phyloP scores from a whole-genome alignment of 495 filamentous ascomycete genomes.

The Neurospora cerealis region DNA sequence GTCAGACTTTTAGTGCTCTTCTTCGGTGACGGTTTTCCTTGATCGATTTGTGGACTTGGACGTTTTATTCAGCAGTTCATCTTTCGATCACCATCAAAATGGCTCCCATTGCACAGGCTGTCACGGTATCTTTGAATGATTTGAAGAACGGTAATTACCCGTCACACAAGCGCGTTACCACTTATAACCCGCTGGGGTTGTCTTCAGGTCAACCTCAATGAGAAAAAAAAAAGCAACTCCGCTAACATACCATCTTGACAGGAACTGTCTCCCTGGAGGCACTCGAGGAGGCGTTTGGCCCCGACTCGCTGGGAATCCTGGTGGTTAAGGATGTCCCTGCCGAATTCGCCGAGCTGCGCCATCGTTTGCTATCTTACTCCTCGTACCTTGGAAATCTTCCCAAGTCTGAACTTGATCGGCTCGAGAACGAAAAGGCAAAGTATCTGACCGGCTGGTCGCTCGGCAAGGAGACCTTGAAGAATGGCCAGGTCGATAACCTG shows the following conservation, averaged over 20 bases:
- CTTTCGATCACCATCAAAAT: slow-evolving; percentile 15
- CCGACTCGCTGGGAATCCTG: slow-evolving; percentile 84
- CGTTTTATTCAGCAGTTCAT: background rate
- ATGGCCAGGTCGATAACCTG: slow-evolving; percentile 78
- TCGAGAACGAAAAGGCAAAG: slow-evolving; percentile 54
- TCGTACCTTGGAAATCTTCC: slow-evolving; percentile 84
- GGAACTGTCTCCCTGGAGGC: slow-evolving; percentile 62
- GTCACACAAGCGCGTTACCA: background rate
- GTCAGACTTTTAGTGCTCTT: background rate
- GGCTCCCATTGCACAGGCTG: slow-evolving; percentile 35
- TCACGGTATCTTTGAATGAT: slow-evolving; percentile 42
- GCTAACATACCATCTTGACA: background rate
- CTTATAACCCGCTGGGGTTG: background rate
- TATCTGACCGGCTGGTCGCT: slow-evolving; percentile 67
- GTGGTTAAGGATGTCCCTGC: slow-evolving; percentile 74
- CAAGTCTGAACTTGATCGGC: slow-evolving; percentile 57
- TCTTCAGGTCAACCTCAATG: background rate
- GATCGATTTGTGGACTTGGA: background rate
- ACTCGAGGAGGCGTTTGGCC: slow-evolving; percentile 81
- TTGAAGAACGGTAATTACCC: slow-evolving; percentile 36
- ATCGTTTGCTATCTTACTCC: slow-evolving; percentile 69
- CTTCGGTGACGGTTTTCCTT: background rate
- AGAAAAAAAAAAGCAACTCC: background rate
- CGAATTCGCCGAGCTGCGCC: slow-evolving; percentile 58
- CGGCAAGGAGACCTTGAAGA: slow-evolving; percentile 88